Base-by-base conservation (phyloP, 1,284 basidiomycete species). In the Fomitopsis palustris region DNA sequence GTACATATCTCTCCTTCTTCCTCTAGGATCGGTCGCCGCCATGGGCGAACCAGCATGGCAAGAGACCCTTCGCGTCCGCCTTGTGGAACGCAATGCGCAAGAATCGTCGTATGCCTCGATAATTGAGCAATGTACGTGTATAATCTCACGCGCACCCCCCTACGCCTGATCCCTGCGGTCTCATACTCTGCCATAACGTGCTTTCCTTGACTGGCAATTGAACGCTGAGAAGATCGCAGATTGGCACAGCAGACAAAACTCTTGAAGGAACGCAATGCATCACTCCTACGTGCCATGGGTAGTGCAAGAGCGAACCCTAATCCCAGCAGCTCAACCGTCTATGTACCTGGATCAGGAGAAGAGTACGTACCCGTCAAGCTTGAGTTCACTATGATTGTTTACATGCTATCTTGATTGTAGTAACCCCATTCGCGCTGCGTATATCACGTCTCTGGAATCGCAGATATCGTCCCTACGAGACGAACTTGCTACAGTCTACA, bases 401-500 rank as follows among this genome's bases (percentile, higher is more conserved):
- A 43, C 64, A 47, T 49, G 43, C 35, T 37, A 3, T 37, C 35
- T 37, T 37, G 16, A 9, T 37, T 52, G 29, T 31, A 64, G 64
- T 57, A 93, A 93, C 70, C 88, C 94, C 21, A 88, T 96, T 27
- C 87, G 88, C 45, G 84, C 85, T 21, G 93, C 93, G 25, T 95
- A 97, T 72, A 88, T 96, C 67, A 78, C 88, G 1, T 96, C 96
- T 16, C 86, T 98, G 55, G 95, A 98, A 74, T 88, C 90, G 2
- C 95, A 98, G 72, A 92, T 98, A 71, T 92, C 93, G 2, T 86
- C 91, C 6, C 80, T 96, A 51, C 87, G 95, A 27, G 90, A 93
- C 67, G 96, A 98, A 72, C 80, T 98, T 43, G 91, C 95, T 2
- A 91, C 89, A 6, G 87, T 97, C 2, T 99, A 99, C 81, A 96